Percentiles rank a stretch among this genome's conserved stretches.
phyloP scores from a whole-genome alignment of 2,329 filamentous ascomycete genomes.

The Cercospora janseana region DNA sequence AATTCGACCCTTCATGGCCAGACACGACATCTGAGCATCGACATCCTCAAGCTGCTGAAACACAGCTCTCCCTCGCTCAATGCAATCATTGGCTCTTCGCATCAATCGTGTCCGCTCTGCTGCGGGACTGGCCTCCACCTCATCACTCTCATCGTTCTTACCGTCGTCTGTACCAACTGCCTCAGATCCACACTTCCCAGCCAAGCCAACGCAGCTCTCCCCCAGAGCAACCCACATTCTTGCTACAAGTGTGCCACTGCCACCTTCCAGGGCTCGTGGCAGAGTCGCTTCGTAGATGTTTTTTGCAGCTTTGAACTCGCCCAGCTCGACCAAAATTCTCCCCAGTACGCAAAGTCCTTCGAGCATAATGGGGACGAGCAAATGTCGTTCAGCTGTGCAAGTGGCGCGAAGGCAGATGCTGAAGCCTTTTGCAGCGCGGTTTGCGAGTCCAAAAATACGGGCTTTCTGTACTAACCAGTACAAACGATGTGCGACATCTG shows the following conservation, averaged over 20 bases:
- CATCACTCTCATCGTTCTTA: neutral
- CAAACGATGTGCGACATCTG: constrained; percentile 65
- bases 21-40: constrained; percentile 70
- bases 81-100: constrained; percentile 29
- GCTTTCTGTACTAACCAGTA: constrained; percentile 72
- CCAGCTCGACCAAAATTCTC: constrained; percentile 65
- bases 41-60: constrained; percentile 68
- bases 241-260: constrained; percentile 61
- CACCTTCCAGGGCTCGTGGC: constrained; percentile 70
- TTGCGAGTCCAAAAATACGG: constrained; percentile 64
- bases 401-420: constrained; percentile 73
- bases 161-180: neutral
- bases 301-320: constrained; percentile 67
- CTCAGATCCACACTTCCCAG: constrained; percentile 48
- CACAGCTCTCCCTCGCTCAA: constrained; percentile 43
- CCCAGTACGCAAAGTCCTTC: constrained; percentile 66
- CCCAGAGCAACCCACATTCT: constrained; percentile 68
- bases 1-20: constrained; percentile 77
- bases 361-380: constrained; percentile 69
- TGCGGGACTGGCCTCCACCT: constrained; percentile 16
- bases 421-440: constrained; percentile 71
- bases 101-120: constrained; percentile 31
- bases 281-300: constrained; percentile 67
- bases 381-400: constrained; percentile 67
- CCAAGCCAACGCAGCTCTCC: constrained; percentile 76